phyloP scores from a whole-genome alignment of 2,329 filamentous ascomycete species.

The Neoscytalidium dimidiatum region DNA sequence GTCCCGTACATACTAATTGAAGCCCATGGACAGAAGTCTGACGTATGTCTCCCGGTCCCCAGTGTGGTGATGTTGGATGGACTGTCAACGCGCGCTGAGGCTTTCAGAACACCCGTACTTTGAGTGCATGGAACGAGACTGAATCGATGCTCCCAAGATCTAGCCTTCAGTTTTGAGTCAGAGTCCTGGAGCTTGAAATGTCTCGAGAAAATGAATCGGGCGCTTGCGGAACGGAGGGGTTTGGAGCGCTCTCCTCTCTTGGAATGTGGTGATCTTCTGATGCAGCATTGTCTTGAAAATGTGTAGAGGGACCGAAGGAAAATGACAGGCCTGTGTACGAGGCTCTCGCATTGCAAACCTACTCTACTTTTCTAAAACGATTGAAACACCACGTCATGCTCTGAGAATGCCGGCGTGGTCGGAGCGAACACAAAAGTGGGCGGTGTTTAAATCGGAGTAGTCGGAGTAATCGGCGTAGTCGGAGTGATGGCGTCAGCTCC shows the following conservation, averaged over 20 bases:
- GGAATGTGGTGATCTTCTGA: not conserved
- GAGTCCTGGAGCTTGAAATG: not conserved
- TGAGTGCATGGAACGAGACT: not conserved
- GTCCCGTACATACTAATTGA: conserved; percentile 11
- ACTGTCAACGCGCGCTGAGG: not conserved
- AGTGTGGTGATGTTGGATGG: conserved; percentile 4
- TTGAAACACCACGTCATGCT: no score
- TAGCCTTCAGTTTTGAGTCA: not conserved
- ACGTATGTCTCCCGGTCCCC: conserved; percentile 14
- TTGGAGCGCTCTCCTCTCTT: not conserved
- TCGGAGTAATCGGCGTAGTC: conserved; percentile 7
- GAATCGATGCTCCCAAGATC: not conserved
- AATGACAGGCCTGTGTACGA: no score
- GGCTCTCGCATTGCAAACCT: no score
- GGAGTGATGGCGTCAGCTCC: not conserved
- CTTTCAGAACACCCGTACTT: not conserved
- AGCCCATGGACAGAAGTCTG: conserved; percentile 22
- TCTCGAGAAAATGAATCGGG: not conserved
- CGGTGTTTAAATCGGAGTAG: not conserved
- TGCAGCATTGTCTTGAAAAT: not conserved
- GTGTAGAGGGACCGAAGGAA: not conserved
- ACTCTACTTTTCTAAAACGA: no score
- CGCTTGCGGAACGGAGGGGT: not conserved
- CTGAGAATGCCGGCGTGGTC: not conserved
- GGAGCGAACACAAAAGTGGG: not conserved